phyloP scores from a whole-genome alignment of 805 yeast genomes.

The Wickerhamomyces bisporus region DNA sequence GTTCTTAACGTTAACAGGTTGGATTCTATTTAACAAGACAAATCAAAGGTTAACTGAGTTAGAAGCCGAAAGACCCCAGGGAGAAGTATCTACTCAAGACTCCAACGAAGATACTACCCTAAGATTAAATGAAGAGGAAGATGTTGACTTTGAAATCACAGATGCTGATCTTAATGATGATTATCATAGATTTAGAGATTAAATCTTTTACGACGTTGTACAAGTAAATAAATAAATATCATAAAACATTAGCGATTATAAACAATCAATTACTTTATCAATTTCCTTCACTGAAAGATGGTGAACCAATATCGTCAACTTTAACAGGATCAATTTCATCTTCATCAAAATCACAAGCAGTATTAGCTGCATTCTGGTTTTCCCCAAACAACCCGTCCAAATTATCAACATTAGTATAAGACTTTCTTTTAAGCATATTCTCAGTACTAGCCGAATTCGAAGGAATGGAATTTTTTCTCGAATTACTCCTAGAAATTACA shows the following conservation, averaged over 20 bases:
- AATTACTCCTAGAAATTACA: background rate
- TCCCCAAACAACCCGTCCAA: conserved; percentile 18
- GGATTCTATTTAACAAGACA: conserved; percentile 57
- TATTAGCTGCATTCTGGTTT: conserved; percentile 1
- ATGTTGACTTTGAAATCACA: conserved; percentile 9
- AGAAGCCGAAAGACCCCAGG: conserved; percentile 18
- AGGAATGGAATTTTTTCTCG: background rate
- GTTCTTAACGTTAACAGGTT: conserved; percentile 57
- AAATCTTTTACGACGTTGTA: too few relatives aligned
- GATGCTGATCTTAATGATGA: conserved; percentile 11
- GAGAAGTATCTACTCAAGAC: conserved; percentile 2
- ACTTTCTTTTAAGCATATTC: background rate
- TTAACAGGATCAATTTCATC: conserved; percentile 14
- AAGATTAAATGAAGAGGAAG: conserved; percentile 6
- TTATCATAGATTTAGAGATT: background rate
- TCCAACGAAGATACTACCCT: background rate
- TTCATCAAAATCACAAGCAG: conserved; percentile 3
- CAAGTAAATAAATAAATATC: background rate
- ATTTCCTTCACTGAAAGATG: background rate
- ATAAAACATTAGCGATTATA: background rate
- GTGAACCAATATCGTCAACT: conserved; percentile 11
- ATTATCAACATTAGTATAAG: conserved; percentile 15
- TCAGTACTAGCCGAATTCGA: conserved; percentile 13
- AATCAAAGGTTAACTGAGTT: conserved; percentile 29
- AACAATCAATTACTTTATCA: background rate